Percentiles rank a stretch among this genome's conserved stretches.
These are phyloP conservation scores for Ajuga chamaepitys DNA, from an alignment of 257 asterid genomes.

Conservation along the genomic window DNA sequence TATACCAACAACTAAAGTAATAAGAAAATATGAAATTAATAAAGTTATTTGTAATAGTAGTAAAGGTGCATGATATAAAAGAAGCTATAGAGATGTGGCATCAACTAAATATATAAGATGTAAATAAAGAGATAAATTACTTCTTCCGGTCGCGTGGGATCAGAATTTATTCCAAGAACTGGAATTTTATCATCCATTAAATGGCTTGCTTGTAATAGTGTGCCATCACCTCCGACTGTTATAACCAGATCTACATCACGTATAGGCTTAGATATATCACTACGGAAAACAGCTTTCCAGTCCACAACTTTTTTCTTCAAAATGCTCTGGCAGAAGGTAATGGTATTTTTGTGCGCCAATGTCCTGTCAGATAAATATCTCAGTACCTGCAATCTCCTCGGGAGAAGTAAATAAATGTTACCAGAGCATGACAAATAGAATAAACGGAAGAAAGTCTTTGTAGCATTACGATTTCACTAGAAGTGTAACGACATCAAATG, in stretches of 20 bases:
- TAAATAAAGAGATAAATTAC: too few species aligned
- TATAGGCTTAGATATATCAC: constrained; percentile 39
- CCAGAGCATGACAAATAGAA: not conserved
- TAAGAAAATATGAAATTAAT: constrained; percentile 10
- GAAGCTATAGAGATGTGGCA: too few species aligned
- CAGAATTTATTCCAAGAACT: constrained; percentile 72
- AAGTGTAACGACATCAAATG: too few species aligned
- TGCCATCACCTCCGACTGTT: constrained; percentile 79
- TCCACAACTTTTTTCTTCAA: constrained; percentile 37
- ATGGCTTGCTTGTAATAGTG: constrained; percentile 64
- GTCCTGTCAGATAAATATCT: constrained; percentile 43
- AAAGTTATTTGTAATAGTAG: too few species aligned
- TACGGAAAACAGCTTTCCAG: constrained; percentile 39
- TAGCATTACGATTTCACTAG: too few species aligned
- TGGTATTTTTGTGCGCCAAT: constrained; percentile 45
- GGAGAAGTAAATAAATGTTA: not conserved
- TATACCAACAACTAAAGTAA: not conserved
- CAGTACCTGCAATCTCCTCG: constrained; percentile 39
- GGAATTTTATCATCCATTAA: constrained; percentile 56
- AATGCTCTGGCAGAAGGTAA: constrained; percentile 46
- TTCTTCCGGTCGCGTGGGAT: constrained; percentile 67
- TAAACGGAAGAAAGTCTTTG: not conserved
- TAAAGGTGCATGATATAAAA: too few species aligned
- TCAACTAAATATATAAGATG: too few species aligned
- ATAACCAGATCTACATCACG: constrained; percentile 60